Evolutionary conservation across 257 asterid species (phyloP).

Genomic region (Jasminum sambac): DNA sequence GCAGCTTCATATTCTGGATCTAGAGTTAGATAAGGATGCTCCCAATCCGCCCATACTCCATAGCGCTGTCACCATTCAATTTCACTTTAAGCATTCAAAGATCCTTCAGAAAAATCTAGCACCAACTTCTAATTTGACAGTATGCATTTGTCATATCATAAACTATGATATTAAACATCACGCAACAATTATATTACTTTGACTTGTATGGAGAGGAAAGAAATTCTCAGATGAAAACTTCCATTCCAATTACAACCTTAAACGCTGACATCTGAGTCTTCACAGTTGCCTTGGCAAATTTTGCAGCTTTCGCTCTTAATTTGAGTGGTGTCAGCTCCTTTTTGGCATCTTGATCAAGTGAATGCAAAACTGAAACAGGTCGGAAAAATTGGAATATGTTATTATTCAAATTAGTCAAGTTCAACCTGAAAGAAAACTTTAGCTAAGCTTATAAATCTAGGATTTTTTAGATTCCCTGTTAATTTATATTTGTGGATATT

Average conservation of each 20-base stretch:
- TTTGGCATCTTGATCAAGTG: slow-evolving; percentile 84
- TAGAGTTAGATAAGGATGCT: slow-evolving; percentile 92
- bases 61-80: slow-evolving; percentile 57
- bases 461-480: neutral
- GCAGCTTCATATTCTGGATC: slow-evolving; percentile 99
- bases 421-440: neutral
- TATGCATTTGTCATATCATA: slow-evolving; percentile 15
- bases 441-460: neutral
- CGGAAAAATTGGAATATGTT: slow-evolving; percentile 27
- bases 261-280: slow-evolving; percentile 92
- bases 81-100: slow-evolving; percentile 20
- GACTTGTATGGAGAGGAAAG: slow-evolving; percentile 11
- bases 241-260: slow-evolving; percentile 53
- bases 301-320: slow-evolving; percentile 90
- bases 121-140: neutral
- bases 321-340: slow-evolving; percentile 91
- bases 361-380: slow-evolving; percentile 82
- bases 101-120: neutral
- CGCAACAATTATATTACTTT: neutral
- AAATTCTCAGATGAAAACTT: slow-evolving; percentile 15
- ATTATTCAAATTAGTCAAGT: neutral
- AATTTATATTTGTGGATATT: too few relatives aligned
- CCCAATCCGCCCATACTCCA: slow-evolving; percentile 99
- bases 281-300: slow-evolving; percentile 88
- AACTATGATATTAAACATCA: neutral